Evolutionary conservation across 768 basidiomycete genomes (phyloP).

Genomic region (Tylopilus vinaceipallidus): DNA sequence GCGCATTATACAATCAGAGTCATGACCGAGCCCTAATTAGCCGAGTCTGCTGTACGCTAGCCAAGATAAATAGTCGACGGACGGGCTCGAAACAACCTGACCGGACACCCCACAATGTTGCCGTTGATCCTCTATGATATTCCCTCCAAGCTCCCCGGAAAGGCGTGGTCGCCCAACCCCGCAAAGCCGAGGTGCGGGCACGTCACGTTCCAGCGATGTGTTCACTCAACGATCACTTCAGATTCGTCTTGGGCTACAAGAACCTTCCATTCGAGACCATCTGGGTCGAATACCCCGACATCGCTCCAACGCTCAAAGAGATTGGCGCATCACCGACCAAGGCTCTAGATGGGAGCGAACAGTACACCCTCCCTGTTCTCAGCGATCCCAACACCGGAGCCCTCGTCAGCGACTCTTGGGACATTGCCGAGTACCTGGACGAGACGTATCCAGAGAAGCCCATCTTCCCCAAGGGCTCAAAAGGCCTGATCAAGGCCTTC

Average conservation of each 20-base stretch:
- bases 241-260: conserved; percentile 33
- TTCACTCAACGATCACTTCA: conserved; percentile 3
- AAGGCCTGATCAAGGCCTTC: too few relatives aligned
- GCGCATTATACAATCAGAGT: too few relatives aligned
- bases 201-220: background rate
- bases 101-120: conserved; percentile 12
- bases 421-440: conserved; percentile 37
- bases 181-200: conserved; percentile 35
- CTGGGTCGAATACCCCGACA: conserved; percentile 36
- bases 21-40: too few relatives aligned
- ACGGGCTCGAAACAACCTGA: too few relatives aligned
- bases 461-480: conserved; percentile 19
- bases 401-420: conserved; percentile 30
- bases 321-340: conserved; percentile 26
- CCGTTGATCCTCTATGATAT: conserved; percentile 37
- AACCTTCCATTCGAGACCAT: conserved; percentile 31
- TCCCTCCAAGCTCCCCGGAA: conserved; percentile 29
- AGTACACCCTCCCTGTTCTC: conserved; percentile 34
- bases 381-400: conserved; percentile 30
- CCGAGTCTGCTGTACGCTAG: too few relatives aligned
- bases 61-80: too few relatives aligned
- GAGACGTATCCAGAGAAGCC: conserved; percentile 33
- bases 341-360: conserved; percentile 13
- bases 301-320: conserved; percentile 21
- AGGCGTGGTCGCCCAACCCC: conserved; percentile 36